Evolutionary conservation across 1,284 basidiomycete species (phyloP), one percentile per base, ranked within the genome.

Genomic region (Malassezia dermatis): DNA sequence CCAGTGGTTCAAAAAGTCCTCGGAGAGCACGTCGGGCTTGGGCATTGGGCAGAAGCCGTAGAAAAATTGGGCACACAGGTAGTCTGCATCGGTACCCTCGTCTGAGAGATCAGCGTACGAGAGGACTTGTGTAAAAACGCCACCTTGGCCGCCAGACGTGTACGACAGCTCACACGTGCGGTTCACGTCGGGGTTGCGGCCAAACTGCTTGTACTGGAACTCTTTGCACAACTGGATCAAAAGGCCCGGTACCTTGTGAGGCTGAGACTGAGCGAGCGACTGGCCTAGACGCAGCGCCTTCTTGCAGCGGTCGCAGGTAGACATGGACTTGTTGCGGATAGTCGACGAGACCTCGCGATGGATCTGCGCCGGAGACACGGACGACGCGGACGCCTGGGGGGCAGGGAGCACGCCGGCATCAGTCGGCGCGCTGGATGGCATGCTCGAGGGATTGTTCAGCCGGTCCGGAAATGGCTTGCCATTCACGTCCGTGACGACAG

Each of bases 261-360:
- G 84, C 21, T 81, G 80, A 13, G 82, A 81, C 42, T 83, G 73
- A 0, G 83, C 79, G 35, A 86, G 77, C 62, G 84, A 81, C 67
- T 86, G 85, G 54, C 79, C 82, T 21, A 82, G 75, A 59, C 82
- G 80, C 19, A 88, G 78, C 3, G 79, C 76, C 5, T 82, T 79
- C 58, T 81, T 80, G 72, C 86, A 88, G 60, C 78, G 78, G 8
- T 80, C 78, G 69, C 85, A 88, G 21, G 60, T 69, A 44, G 71
- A 79, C 76, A 35, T 76, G 74, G 27, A 74, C 17, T 48, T 42
- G 59, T 30, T 77, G 67, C 37, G 34, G 31, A 70, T 60, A 46
- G 63, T 58, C 49, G 49, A 41, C n/a, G 51, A 48, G 39, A 65
- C 53, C 42, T 67, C 81, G 6, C 37, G 15, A 7, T 39, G 40